These are phyloP conservation scores for Aspergillus mulundensis DNA, from an alignment of 495 filamentous ascomycete species.

Conservation along the genomic window DNA sequence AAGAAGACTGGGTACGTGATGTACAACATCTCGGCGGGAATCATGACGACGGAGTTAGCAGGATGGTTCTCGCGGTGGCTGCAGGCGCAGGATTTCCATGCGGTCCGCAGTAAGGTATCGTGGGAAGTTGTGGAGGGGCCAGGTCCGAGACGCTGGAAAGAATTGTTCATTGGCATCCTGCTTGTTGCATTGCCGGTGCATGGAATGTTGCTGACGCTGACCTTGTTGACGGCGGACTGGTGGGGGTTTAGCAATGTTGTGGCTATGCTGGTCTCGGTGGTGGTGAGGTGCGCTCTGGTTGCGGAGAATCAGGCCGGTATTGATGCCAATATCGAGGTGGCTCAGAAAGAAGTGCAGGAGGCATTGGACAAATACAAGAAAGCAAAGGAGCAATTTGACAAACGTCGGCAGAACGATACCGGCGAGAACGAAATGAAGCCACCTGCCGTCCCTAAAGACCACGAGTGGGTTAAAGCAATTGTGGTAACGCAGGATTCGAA, in stretches of 20 bases:
- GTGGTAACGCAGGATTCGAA: neutral
- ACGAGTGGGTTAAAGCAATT: neutral
- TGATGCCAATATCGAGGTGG: no score
- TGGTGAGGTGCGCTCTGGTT: neutral
- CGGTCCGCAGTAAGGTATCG: neutral
- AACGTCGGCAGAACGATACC: no score
- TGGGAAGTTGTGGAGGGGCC: neutral
- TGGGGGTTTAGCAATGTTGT: neutral
- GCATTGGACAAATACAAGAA: no score
- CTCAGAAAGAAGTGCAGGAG: no score
- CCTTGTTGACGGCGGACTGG: neutral
- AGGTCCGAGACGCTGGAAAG: no score
- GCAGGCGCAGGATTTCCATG: neutral
- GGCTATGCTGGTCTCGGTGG: neutral
- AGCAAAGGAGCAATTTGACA: no score
- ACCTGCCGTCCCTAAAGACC: no score
- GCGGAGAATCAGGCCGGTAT: neutral
- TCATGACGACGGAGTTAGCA: neutral
- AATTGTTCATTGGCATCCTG: no score
- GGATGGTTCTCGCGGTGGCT: constrained; percentile 1
- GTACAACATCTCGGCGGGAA: neutral
- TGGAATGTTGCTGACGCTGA: neutral
- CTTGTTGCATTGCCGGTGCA: neutral
- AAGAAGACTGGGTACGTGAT: neutral
- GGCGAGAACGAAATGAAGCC: no score